Conservation (phyloP, 2,329 filamentous ascomycete species). For the Colletotrichum zoysiae region DNA sequence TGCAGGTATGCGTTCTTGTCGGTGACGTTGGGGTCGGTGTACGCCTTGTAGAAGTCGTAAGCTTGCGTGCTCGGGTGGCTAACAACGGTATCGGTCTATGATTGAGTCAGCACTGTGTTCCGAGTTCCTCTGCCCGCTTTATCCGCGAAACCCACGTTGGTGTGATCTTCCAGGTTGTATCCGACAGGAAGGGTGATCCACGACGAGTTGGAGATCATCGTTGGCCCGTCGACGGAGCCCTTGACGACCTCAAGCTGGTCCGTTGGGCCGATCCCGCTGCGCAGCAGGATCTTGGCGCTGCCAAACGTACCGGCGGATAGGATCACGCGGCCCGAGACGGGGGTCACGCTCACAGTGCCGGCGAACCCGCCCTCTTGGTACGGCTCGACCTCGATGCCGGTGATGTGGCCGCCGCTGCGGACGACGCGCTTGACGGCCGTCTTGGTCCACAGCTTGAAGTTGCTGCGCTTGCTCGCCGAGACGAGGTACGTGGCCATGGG, state of each 20-base stretch:
- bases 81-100: constrained; percentile 60
- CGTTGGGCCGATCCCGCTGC: constrained; percentile 75
- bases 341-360: constrained; percentile 71
- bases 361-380: constrained; percentile 65
- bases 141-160: constrained; percentile 52
- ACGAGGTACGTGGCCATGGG: constrained; percentile 80
- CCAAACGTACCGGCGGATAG: constrained; percentile 77
- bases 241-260: constrained; percentile 68
- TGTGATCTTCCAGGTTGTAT: constrained; percentile 69
- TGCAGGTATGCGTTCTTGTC: constrained; percentile 61
- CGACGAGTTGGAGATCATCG: constrained; percentile 61
- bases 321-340: constrained; percentile 73
- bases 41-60: constrained; percentile 77
- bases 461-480: constrained; percentile 67
- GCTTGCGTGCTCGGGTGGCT: constrained; percentile 61
- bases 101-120: background rate
- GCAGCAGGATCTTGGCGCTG: constrained; percentile 76
- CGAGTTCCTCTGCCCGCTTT: fast-evolving
- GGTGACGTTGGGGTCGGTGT: constrained; percentile 58
- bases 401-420: constrained; percentile 71
- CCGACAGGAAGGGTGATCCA: constrained; percentile 73
- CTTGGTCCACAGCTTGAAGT: constrained; percentile 77
- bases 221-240: constrained; percentile 61
- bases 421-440: constrained; percentile 77
- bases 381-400: constrained; percentile 76